Conservation (phyloP, 116 monocot genomes). For the Dioscorea cayenensis region DNA sequence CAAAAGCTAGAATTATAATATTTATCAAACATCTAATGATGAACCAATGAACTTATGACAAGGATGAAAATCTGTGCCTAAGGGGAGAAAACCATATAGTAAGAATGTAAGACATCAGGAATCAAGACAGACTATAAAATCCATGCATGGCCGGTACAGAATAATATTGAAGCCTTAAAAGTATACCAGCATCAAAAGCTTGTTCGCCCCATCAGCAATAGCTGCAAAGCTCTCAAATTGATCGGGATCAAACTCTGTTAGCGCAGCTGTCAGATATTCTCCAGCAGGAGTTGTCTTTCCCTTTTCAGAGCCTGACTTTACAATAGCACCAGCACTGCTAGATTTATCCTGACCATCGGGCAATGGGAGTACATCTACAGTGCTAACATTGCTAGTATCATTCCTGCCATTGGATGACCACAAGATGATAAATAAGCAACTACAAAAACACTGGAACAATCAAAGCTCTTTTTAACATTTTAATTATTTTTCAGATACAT, state of each 20-base stretch:
- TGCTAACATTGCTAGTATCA: constrained; percentile 34
- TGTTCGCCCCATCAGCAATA: constrained; percentile 93
- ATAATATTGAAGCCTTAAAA: background rate
- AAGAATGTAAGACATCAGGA: background rate
- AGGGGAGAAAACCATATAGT: background rate
- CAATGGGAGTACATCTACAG: constrained; percentile 29
- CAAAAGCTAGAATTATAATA: background rate
- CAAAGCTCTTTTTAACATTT: background rate
- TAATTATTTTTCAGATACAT: background rate
- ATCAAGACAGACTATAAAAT: background rate
- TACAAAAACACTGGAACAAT: background rate
- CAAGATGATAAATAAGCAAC: background rate
- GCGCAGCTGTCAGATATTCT: constrained; percentile 86
- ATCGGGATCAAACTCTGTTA: constrained; percentile 91
- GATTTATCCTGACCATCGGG: constrained; percentile 28
- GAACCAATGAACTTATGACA: background rate
- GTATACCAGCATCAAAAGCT: constrained; percentile 95
- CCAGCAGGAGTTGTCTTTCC: constrained; percentile 94
- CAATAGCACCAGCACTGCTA: constrained; percentile 53
- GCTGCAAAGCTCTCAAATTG: constrained; percentile 92
- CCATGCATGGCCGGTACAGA: background rate
- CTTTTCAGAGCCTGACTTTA: constrained; percentile 72
- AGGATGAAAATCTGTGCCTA: background rate
- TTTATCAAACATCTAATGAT: background rate
- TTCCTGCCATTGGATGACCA: constrained; percentile 30